Evolutionary conservation across 805 yeast genomes (phyloP).

Genomic region (Danielia oregonensis): DNA sequence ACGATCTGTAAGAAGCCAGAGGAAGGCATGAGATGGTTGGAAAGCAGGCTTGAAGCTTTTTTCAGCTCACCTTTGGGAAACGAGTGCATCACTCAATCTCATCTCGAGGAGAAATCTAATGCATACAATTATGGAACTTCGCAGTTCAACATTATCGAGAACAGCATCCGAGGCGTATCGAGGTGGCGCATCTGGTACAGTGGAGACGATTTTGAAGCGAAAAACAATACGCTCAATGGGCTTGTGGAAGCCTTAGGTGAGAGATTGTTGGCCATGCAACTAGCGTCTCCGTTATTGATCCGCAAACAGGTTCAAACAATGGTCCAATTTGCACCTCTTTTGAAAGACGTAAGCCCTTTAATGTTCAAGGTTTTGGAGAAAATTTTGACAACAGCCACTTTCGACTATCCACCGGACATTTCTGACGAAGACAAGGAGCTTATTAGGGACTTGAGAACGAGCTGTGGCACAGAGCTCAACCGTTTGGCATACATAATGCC

Average conservation of each 20-base stretch:
- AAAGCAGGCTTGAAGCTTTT: slow-evolving; percentile 63
- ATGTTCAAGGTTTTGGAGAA: slow-evolving; percentile 85
- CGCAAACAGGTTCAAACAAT: slow-evolving; percentile 87
- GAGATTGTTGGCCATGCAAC: slow-evolving; percentile 66
- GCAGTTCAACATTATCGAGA: slow-evolving; percentile 82
- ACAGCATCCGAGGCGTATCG: slow-evolving; percentile 85
- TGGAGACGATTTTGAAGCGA: slow-evolving; percentile 49
- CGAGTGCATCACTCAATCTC: slow-evolving; percentile 52
- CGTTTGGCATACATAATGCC: slow-evolving; percentile 95
- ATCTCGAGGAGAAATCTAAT: slow-evolving; percentile 54
- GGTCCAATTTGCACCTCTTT: slow-evolving; percentile 88
- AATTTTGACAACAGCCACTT: slow-evolving; percentile 78
- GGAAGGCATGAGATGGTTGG: slow-evolving; percentile 79
- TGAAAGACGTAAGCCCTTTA: slow-evolving; percentile 69
- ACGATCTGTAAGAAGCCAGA: slow-evolving; percentile 83
- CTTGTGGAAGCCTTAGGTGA: slow-evolving; percentile 70
- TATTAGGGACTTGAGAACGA: slow-evolving; percentile 81
- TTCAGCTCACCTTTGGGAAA: slow-evolving; percentile 70
- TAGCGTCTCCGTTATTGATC: slow-evolving; percentile 75
- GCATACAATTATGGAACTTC: slow-evolving; percentile 75
- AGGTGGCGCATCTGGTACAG: slow-evolving; percentile 94
- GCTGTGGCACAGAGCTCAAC: slow-evolving; percentile 92
- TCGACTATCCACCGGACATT: slow-evolving; percentile 64
- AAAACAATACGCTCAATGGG: slow-evolving; percentile 49
- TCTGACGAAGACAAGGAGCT: slow-evolving; percentile 75